Evolutionary conservation across 352 stramenopile genomes (phyloP).

Genomic region (Phytophthora podocarpi): DNA sequence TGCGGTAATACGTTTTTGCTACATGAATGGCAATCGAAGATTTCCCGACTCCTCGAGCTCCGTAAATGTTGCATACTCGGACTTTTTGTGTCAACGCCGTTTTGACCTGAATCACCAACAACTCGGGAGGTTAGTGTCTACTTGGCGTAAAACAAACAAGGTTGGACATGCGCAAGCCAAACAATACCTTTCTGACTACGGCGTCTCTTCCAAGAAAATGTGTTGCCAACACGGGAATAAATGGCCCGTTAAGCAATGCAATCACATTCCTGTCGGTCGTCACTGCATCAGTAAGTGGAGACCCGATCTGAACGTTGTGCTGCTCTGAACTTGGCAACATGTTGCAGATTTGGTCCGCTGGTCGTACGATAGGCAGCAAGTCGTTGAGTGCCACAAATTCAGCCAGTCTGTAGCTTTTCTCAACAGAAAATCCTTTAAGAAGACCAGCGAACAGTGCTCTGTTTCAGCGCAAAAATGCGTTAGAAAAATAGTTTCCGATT

Average conservation of each 20-base stretch:
- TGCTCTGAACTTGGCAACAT: slow-evolving; percentile 28
- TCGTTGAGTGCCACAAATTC: slow-evolving; percentile 54
- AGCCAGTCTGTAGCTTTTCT: slow-evolving; percentile 44
- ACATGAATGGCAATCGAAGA: slow-evolving; percentile 63
- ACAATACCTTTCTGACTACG: slow-evolving; percentile 48
- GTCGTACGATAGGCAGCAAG: slow-evolving; percentile 29
- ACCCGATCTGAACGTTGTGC: slow-evolving; percentile 33
- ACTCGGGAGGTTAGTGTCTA: neutral
- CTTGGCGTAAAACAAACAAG: neutral
- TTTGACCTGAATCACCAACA: slow-evolving; percentile 34
- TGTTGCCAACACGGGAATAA: slow-evolving; percentile 62
- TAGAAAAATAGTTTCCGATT: neutral
- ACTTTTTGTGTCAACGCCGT: slow-evolving; percentile 35
- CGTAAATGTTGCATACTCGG: slow-evolving; percentile 57
- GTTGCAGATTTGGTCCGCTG: slow-evolving; percentile 38
- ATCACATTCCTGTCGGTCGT: slow-evolving; percentile 29
- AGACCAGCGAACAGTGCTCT: slow-evolving; percentile 60
- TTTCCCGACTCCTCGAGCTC: slow-evolving; percentile 57
- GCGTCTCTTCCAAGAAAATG: slow-evolving; percentile 60
- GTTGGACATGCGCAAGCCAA: neutral
- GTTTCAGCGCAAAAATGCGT: slow-evolving; percentile 7
- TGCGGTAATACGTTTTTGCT: slow-evolving; percentile 50
- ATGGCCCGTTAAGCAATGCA: slow-evolving; percentile 43
- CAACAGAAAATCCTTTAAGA: slow-evolving; percentile 43
- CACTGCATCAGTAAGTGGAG: neutral